These are phyloP conservation scores for Pharnaceum exiguum DNA, from an alignment of 148 eudicot species.

Conservation along the genomic window DNA sequence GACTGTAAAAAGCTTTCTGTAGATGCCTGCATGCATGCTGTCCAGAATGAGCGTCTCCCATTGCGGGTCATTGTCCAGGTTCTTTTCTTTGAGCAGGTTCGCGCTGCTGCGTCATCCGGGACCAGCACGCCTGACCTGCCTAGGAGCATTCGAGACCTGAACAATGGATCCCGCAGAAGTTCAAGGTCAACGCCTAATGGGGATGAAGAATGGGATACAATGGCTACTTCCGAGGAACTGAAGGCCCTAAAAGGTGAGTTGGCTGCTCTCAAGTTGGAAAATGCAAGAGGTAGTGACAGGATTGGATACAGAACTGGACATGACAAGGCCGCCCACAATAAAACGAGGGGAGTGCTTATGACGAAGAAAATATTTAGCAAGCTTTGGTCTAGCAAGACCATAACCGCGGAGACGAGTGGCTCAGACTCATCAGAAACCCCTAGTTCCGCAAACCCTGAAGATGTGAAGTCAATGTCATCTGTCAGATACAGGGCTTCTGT, in stretches of 20 bases:
- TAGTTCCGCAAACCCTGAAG: conserved; percentile 50
- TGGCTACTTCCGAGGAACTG: conserved; percentile 81
- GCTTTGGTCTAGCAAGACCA: conserved; percentile 65
- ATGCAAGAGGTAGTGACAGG: conserved; percentile 29
- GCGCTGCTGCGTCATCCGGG: conserved; percentile 79
- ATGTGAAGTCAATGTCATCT: conserved; percentile 46
- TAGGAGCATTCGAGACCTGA: conserved; percentile 53
- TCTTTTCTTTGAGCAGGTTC: conserved; percentile 87
- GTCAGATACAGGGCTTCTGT: conserved; percentile 59
- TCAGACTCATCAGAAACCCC: conserved; percentile 80
- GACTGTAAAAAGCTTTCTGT: conserved; percentile 97
- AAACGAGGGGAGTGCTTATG: conserved; percentile 58
- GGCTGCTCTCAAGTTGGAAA: conserved; percentile 62
- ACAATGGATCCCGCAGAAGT: conserved; percentile 55
- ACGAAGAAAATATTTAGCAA: conserved; percentile 67
- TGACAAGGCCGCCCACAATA: conserved; percentile 45
- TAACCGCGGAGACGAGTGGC: conserved; percentile 60
- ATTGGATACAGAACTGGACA: conserved; percentile 18
- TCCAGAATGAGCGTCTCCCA: conserved; percentile 91
- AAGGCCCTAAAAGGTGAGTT: conserved; percentile 68
- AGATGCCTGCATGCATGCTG: conserved; percentile 92
- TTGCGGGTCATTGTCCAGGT: conserved; percentile 84
- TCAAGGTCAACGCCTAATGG: conserved; percentile 54
- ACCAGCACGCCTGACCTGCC: conserved; percentile 91
- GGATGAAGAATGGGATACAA: conserved; percentile 88